phyloP scores from a whole-genome alignment of 1,284 basidiomycete genomes.

The Peniophora sp. region DNA sequence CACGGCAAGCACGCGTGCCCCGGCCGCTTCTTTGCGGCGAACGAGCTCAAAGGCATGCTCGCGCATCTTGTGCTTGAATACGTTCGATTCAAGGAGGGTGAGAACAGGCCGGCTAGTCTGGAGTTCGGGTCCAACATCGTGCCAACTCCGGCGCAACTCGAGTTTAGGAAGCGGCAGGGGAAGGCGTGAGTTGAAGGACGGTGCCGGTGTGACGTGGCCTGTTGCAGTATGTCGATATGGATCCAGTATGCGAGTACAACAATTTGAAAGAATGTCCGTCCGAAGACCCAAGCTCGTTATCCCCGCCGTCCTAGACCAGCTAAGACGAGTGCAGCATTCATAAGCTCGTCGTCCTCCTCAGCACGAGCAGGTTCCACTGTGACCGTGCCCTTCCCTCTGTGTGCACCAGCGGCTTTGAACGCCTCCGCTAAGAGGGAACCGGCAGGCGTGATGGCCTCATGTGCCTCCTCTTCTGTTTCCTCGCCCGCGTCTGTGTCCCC shows the following conservation, averaged over 20 bases:
- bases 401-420: conserved; percentile 4
- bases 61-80: conserved; percentile 35
- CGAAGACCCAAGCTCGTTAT: too few species aligned
- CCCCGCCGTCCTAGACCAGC: conserved; percentile 41
- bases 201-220: too few species aligned
- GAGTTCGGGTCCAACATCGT: not conserved
- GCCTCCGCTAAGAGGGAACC: conserved; percentile 10
- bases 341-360: conserved; percentile 33
- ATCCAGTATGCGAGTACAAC: too few species aligned
- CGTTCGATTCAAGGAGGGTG: conserved; percentile 28
- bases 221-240: too few species aligned
- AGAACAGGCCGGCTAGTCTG: conserved; percentile 14
- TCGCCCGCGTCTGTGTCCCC: conserved; percentile 26
- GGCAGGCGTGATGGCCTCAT: conserved; percentile 32
- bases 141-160: not conserved
- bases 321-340: conserved; percentile 50
- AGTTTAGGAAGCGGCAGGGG: conserved; percentile 2
- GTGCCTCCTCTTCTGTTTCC: conserved; percentile 17
- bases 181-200: too few species aligned
- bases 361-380: not conserved
- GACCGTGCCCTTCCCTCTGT: conserved; percentile 5
- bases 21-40: conserved; percentile 38
- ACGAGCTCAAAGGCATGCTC: conserved; percentile 36
- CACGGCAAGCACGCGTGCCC: conserved; percentile 27
- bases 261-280: too few species aligned